Base-by-base conservation (phyloP, 1,139 yeast species). In the Geotrichum candidum region DNA sequence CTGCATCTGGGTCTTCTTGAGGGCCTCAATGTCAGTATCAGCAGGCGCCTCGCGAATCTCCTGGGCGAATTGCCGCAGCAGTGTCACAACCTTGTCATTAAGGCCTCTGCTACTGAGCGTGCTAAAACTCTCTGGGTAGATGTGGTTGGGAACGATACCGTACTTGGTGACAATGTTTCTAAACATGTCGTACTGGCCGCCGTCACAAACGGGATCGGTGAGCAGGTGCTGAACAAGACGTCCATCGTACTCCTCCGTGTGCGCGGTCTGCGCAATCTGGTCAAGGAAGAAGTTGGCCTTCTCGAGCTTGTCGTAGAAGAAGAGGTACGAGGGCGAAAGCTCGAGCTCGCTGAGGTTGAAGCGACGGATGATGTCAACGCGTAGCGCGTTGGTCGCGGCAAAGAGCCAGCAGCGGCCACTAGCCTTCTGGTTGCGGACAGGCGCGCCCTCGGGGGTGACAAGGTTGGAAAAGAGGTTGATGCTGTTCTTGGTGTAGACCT, bases 381-480 rank as follows among this genome's bases (percentile, higher is more conserved):
- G 79, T 68, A 89, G 76, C 59, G 87, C 82, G 68, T 89, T 90
- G 61, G 89, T 84, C 1, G 94, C 82, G 9, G 96, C 96, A 74
- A 89, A 89, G 67, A 90, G 79, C 96, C 96, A 90, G 74, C 96
- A 90, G 69, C 96, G 78, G 51, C 96, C 96, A 18, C 90, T 83
- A 48, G 82, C 73, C 70, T 82, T 82, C 74, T 90, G 96, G 74
- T 87, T 85, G 69, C 89, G 86, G 59, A 85, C 78, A 27, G 95
- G 94, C 2, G 84, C 72, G 2, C 91, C 91, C 69, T 87, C 87
- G 3, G 80, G 78, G 50, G 83, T 83, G 41, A 89, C 83, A 59
- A 81, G 81, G 61, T 81, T 72, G 68, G 85, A 85, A 76, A 86
- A 90, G 38, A 84, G 78, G 67, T 79, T 76, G 51, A 72, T 66